Evolutionary conservation across 116 monocot species (phyloP), one percentile per base, ranked within the genome.

Genomic region (Trichopus zeylanicus): DNA sequence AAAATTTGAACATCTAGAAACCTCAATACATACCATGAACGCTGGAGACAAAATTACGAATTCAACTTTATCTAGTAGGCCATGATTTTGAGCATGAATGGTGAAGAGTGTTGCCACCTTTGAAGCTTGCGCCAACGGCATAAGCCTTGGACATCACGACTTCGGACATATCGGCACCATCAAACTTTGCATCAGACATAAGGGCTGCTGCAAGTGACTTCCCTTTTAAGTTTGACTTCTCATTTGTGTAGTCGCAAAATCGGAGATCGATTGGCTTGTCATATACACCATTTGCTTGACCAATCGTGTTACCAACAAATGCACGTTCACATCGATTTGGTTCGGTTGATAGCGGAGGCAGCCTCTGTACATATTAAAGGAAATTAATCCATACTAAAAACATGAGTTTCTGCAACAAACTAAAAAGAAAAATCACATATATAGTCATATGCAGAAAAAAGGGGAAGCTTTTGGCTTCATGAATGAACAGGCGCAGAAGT

Each of bases 101-200:
- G 19, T 4, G 5, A 49, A 24, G 20, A 5, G 18, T 64, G 4
- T 55, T 24, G 7, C 73, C 66, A 80, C 94, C 94, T 53, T 89
- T 85, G 64, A 94, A 94, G 59, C 94, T 94, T 61, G 83, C 94
- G 39, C 86, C 89, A 48, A 81, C 89, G 66, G 94, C 94, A 69
- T 89, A 94, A 28, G 89, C 94, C 74, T 94, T 94, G 53, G 89
- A 94, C 94, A 94, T 89, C 6, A 94, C 68, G 20, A 94, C 94
- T 68, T 94, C 94, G 11, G 94, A 59, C 89, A 94, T 86, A 68
- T 94, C 83, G 48, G 94, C 93, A 55, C 89, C 86, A 58, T 94
- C 93, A 61, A 94, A 94, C 60, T 89, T 94, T 59, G 88, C 88
- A 46, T 75, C 89, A 29, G 93, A 88, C 82, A 88, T 88, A 21